Evolutionary conservation across 176 grass and related monocot genomes (phyloP), one percentile per base, ranked within the genome.

Genomic region (Phoenix dactylifera): DNA sequence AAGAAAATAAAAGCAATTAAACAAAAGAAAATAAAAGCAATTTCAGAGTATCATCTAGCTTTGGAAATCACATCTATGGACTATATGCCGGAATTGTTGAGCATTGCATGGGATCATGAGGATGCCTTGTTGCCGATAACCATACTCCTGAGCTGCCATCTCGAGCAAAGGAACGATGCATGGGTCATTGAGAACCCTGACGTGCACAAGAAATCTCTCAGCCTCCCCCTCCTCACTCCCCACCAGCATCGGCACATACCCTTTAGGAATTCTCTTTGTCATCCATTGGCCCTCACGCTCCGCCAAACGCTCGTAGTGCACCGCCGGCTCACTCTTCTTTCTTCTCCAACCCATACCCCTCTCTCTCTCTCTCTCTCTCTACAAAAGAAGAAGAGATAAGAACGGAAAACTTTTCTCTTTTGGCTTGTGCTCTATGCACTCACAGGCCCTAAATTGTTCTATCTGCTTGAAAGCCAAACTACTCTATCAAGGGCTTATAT

Each of bases 191-290:
- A 87, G 32, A 59, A 69, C 39, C 7, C 29, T 58, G 4, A 92
- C 32, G 0, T 53, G 66, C 26, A 92, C 83, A 17, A 93, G 2
- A 62, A 93, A 75, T 49, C 74, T 66, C 62, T 87, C 30, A 5
- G 51, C 52, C 25, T 64, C 23, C 24, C 10, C 28, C 0, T 54
- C 25, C 2, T 54, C 64, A 6, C 19, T 6, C 1, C 70, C 55
- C 1, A 85, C 77, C 16, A 84, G 5, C 59, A 93, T 52, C 0
- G 84, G 80, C 4, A 87, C 17, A 5, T 79, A 84, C 0, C 89
- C 84, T 59, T 76, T 80, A 0, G 58, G 74, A 24, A 16, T 15
- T 6, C 0, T 18, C 16, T 35, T 0, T 23, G 7, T 18, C 0
- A 58, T 66, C 70, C 19, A 67, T 6, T 24, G 18, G 14, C 22